Evolutionary conservation across 2,329 filamentous ascomycete species (phyloP), one percentile per base, ranked within the genome.

Genomic region (Ophiosphaerella herpotricha): DNA sequence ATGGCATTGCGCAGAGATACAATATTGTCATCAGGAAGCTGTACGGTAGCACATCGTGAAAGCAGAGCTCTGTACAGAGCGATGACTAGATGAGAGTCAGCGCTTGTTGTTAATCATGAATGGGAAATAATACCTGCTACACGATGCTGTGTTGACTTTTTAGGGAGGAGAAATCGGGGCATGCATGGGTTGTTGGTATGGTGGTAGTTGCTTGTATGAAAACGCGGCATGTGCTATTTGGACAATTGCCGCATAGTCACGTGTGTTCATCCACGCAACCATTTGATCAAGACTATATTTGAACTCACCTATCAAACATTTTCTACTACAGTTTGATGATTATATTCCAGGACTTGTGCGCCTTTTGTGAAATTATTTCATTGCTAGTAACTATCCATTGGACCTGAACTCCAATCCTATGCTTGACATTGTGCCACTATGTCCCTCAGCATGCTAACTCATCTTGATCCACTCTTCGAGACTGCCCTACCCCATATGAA

Each of bases 61-160:
- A 91, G 74, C 47, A 93, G 82, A 32, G 87, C 85, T 55, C 86
- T 82, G 74, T 87, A 92, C 41, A 93, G 83, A 43, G 88, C 86
- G 55, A 89, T 80, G 66, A 84, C 86, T 87, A 47, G 5, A 1
- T 4, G 34, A 9, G 26, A 31, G 14, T 6, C 12, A 31, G 7
- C 3, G 21, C 52, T 54, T 59, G 46, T 26, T 31, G 41, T 9
- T 5, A 35, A n/a, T 16, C 36, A n/a, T 6, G 18, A 4, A 34
- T 21, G 5, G 6, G 33, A 11, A 5, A 13, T 67, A 57, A 67
- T 14, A 81, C 79, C 78, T 68, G 81, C 80, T 70, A 78, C 68
- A 52, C 81, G 77, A 71, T 84, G 81, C 50, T 74, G 72, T 59
- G 75, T 74, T 48, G 76, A 78, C 58, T 73, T 71, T 57, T 74